A percentile compares a stretch with the other conserved stretches of the same genome.
Evolutionary conservation across 192 early-diverging fungal genomes (phyloP).

Genomic region (Umbelopsis sp.): DNA sequence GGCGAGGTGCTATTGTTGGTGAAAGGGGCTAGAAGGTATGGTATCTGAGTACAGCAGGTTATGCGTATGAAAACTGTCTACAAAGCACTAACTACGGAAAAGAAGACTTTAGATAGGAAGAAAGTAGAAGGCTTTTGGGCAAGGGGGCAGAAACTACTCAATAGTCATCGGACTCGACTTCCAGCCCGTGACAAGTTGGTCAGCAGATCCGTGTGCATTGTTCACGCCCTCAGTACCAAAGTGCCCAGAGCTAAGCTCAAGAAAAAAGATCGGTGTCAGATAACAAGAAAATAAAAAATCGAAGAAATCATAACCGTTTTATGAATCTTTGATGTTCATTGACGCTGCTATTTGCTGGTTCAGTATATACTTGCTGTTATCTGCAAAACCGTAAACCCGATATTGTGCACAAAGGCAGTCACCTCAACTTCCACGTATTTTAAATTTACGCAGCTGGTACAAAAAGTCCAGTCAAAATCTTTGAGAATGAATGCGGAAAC

Average conservation of each 20-base stretch:
- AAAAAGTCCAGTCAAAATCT: neutral
- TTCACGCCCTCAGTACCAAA: neutral
- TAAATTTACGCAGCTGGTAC: neutral
- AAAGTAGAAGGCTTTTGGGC: slow-evolving; percentile 1
- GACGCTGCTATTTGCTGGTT: no score
- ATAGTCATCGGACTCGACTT: slow-evolving; percentile 2
- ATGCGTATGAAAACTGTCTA: neutral
- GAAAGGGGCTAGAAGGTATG: neutral
- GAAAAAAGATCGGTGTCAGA: neutral
- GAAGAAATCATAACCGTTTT: no score
- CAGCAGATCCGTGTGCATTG: neutral
- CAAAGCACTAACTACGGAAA: neutral
- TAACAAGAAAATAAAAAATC: neutral
- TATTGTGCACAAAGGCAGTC: no score
- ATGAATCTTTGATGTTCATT: no score
- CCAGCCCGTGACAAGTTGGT: slow-evolving; percentile 14
- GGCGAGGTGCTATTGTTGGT: neutral
- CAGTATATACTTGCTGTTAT: no score
- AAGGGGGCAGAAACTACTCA: neutral
- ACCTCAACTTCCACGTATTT: no score
- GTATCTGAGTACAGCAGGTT: slow-evolving; percentile 4
- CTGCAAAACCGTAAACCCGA: no score
- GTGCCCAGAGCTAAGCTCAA: no score
- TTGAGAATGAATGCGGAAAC: neutral
- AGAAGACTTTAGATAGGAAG: neutral